Evolutionary conservation across 371 early-diverging fungal species (phyloP).

Genomic region (Saksenaea vasiformis): DNA sequence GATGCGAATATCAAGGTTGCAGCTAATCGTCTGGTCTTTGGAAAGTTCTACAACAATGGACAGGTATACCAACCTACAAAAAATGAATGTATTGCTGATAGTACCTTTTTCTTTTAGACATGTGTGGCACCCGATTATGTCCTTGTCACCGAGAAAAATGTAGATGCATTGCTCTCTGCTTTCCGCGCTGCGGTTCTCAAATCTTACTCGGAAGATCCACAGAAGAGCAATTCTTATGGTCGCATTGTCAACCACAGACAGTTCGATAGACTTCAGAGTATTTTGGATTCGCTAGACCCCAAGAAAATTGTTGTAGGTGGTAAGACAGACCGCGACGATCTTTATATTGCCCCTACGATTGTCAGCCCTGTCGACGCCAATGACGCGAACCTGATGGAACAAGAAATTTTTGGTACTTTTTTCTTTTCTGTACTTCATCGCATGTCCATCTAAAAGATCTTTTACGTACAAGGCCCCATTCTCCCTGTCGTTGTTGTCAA

Average conservation of each 20-base stretch:
- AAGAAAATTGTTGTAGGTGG: slow-evolving; percentile 58
- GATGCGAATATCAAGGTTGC: slow-evolving; percentile 67
- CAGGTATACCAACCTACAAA: slow-evolving; percentile 37
- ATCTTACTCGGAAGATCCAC: slow-evolving; percentile 50
- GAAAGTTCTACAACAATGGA: slow-evolving; percentile 80
- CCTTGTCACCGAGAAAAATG: slow-evolving; percentile 59
- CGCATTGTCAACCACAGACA: slow-evolving; percentile 75
- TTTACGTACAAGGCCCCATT: slow-evolving; percentile 60
- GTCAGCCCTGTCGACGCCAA: slow-evolving; percentile 55
- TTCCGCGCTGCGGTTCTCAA: slow-evolving; percentile 48
- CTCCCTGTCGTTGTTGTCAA: slow-evolving; percentile 81
- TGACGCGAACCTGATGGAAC: slow-evolving; percentile 63
- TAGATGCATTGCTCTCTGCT: slow-evolving; percentile 52
- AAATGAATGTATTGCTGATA: background rate
- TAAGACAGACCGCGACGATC: slow-evolving; percentile 53
- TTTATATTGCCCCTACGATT: slow-evolving; percentile 70
- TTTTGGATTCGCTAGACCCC: slow-evolving; percentile 52
- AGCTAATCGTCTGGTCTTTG: slow-evolving; percentile 76
- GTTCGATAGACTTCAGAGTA: slow-evolving; percentile 59
- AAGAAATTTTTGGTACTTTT: slow-evolving; percentile 74
- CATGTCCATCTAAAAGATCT: background rate
- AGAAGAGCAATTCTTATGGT: slow-evolving; percentile 54
- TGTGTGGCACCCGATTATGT: slow-evolving; percentile 91
- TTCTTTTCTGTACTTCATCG: background rate
- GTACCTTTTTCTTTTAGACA: slow-evolving; percentile 47